Evolutionary conservation across 2,329 filamentous ascomycete genomes (phyloP), one percentile per base, ranked within the genome.

Genomic region (Epichloe uncinata): DNA sequence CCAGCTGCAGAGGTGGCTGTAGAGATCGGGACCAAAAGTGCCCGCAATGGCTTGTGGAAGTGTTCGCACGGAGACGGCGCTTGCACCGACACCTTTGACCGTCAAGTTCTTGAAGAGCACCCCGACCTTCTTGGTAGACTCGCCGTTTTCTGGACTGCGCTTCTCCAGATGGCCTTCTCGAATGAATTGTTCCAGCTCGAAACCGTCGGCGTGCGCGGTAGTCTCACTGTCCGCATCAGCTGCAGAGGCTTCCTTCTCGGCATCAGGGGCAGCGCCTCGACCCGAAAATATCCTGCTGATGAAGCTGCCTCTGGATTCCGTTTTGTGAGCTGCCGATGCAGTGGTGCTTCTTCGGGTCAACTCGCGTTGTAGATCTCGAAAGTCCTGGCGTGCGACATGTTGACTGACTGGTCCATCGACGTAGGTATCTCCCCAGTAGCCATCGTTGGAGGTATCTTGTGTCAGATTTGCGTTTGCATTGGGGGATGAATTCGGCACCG

Each of bases 1-100:
- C 44, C 62, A 65, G 2, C 61, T 57, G 33, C 63, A 65, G 13
- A 89, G 57, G 5, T 87, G 67, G 20, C 71, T 74, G 62, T 87
- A 91, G 1, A 91, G 68, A 63, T 91, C 87, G 0, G 86, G 86
- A 0, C 87, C 87, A 61, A 93, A 91, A 0, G 85, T 89, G 20
- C 85, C 85, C 4, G 88, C 54, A 37, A 91, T 73, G 3, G 86
- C 86, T 55, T 86, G 77, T 0, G 86, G 85, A 0, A 91, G 67
- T 0, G 85, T 88, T 53, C 79, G 79, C 22, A 85, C 84, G 55
- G 85, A 85, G 0, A 78, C 78, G 0, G 83, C 73, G 0, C 79
- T 81, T 12, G 78, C 79, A 41, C 81, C 80, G 7, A 82, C 69
- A 16, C 86, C 86, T 62, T 84, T 82, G 30, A 91, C 86, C 0